These are phyloP conservation scores for Bacidia gigantensis DNA, from an alignment of 495 filamentous ascomycete species.

Conservation along the genomic window DNA sequence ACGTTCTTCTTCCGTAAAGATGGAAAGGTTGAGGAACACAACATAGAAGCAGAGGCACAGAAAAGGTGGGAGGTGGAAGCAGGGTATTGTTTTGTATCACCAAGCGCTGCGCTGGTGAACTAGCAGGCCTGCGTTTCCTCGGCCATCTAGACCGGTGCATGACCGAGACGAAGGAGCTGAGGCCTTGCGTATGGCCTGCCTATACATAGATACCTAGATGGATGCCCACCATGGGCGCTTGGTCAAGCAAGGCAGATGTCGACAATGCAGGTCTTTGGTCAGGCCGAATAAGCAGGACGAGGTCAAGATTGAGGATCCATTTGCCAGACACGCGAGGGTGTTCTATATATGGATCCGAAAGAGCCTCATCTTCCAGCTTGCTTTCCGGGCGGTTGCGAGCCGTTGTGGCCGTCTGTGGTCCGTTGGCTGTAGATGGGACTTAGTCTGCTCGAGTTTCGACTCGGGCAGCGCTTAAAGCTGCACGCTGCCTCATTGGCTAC, in stretches of 20 bases:
- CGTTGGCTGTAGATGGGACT: not conserved
- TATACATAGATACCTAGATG: not conserved
- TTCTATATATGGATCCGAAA: not conserved
- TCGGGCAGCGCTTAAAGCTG: not conserved
- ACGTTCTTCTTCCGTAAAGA: not conserved
- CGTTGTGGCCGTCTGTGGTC: not conserved
- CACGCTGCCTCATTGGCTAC: too few relatives aligned
- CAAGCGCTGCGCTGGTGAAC: not conserved
- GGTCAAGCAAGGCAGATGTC: not conserved
- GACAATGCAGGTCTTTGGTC: not conserved
- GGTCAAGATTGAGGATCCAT: not conserved
- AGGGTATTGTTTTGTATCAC: not conserved
- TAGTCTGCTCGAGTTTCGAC: too few relatives aligned
- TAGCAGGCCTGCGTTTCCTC: not conserved
- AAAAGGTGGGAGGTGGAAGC: not conserved
- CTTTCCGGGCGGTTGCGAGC: slow-evolving; percentile 1
- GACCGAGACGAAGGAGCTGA: not conserved
- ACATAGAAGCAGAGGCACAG: not conserved
- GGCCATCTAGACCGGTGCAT: not conserved
- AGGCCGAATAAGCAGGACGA: not conserved
- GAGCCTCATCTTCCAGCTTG: not conserved
- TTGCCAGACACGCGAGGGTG: not conserved
- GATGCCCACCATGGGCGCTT: not conserved
- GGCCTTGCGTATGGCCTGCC: not conserved
- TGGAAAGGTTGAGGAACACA: not conserved